These are phyloP conservation scores for Teratosphaeria gauchensis DNA, from an alignment of 2,329 filamentous ascomycete species.

Conservation along the genomic window DNA sequence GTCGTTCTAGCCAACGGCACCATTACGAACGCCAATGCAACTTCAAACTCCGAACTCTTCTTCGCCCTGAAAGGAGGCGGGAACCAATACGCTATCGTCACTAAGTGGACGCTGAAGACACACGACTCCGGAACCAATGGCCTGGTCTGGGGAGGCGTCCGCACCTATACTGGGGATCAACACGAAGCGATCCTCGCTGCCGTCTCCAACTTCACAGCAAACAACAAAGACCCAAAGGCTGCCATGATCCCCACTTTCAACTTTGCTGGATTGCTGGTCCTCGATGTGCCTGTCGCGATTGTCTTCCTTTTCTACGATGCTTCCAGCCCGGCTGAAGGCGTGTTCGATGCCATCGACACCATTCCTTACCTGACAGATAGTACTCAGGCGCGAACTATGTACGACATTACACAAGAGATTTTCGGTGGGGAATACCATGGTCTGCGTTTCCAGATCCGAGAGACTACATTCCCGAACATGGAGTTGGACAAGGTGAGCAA, in stretches of 20 bases:
- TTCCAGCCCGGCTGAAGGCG: slow-evolving; percentile 39
- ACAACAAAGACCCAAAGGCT: slow-evolving; percentile 51
- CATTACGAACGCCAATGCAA: slow-evolving; percentile 12
- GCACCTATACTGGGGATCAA: slow-evolving; percentile 30
- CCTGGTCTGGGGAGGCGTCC: slow-evolving; percentile 39
- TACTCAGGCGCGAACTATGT: not conserved
- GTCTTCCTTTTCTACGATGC: slow-evolving; percentile 56
- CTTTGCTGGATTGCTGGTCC: slow-evolving; percentile 28
- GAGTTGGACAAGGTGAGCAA: too few species aligned
- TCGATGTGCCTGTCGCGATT: slow-evolving; percentile 37
- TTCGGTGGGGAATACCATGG: slow-evolving; percentile 8
- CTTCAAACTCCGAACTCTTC: slow-evolving; percentile 18
- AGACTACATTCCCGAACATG: slow-evolving; percentile 29
- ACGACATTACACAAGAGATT: slow-evolving; percentile 3
- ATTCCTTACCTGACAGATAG: slow-evolving; percentile 11
- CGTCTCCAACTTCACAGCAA: slow-evolving; percentile 42
- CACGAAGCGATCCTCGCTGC: too few species aligned
- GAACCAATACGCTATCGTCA: slow-evolving; percentile 26
- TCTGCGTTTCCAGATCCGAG: slow-evolving; percentile 32
- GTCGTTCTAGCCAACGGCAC: slow-evolving; percentile 15
- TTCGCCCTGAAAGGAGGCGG: slow-evolving; percentile 18
- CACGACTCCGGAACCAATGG: slow-evolving; percentile 3
- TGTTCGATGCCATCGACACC: slow-evolving; percentile 48
- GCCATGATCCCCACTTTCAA: slow-evolving; percentile 48
- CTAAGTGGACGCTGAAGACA: slow-evolving; percentile 26